These are phyloP conservation scores for Xylaria palmicola DNA, from an alignment of 495 filamentous ascomycete genomes.

Conservation along the genomic window DNA sequence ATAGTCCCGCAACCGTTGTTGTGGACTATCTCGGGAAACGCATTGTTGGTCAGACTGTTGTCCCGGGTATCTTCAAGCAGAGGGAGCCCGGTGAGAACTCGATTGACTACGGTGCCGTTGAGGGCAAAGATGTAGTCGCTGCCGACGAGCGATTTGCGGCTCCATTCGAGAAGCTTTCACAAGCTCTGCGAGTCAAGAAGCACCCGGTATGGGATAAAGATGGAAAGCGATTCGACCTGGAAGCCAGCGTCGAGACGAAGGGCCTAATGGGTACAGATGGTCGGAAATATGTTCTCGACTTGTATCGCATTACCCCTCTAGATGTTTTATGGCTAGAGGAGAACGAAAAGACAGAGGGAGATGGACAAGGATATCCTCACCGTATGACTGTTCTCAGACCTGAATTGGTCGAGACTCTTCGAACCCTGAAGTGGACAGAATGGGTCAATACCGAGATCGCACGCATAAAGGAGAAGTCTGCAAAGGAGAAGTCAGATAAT, in stretches of 20 bases:
- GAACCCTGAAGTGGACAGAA: constrained; percentile 80
- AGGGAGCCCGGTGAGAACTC: constrained; percentile 95
- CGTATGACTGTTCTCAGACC: constrained; percentile 89
- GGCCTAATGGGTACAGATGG: constrained; percentile 96
- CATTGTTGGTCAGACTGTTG: constrained; percentile 96
- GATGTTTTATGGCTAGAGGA: constrained; percentile 91
- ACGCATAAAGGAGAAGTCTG: constrained; percentile 43
- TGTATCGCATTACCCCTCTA: constrained; percentile 91
- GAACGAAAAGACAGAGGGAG: constrained; percentile 44
- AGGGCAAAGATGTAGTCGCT: constrained; percentile 94
- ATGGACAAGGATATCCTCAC: constrained; percentile 75
- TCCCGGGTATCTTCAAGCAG: constrained; percentile 99
- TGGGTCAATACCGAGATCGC: constrained; percentile 76
- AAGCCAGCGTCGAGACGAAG: constrained; percentile 97
- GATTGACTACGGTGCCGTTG: constrained; percentile 97
- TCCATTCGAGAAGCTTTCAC: constrained; percentile 86
- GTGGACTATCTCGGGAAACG: constrained; percentile 97
- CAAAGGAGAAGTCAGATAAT: constrained; percentile 30
- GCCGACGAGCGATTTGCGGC: constrained; percentile 80
- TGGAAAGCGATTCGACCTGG: constrained; percentile 82
- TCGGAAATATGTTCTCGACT: constrained; percentile 91
- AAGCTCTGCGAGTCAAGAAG: constrained; percentile 83
- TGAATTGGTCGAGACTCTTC: constrained; percentile 83
- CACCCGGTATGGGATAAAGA: constrained; percentile 99
- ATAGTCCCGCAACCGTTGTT: constrained; percentile 93